phyloP scores from a whole-genome alignment of 2,329 filamentous ascomycete genomes.

The Fusarium lateritium region DNA sequence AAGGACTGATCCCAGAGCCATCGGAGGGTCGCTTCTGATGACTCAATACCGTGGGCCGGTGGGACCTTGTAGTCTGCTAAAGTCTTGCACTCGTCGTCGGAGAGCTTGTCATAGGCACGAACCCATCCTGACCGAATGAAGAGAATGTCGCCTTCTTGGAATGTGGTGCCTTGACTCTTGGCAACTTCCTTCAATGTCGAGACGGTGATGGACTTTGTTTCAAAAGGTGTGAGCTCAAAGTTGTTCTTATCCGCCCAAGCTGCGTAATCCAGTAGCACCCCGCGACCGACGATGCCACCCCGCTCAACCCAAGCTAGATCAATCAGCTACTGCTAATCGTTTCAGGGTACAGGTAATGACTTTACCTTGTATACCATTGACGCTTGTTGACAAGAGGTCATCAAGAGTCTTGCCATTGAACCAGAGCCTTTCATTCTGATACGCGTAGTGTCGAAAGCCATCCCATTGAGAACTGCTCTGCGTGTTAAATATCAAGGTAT shows the following conservation, averaged over 20 bases:
- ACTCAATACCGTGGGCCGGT: slow-evolving; percentile 61
- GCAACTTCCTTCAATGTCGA: slow-evolving; percentile 61
- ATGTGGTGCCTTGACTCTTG: slow-evolving; percentile 58
- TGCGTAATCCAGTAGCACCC: slow-evolving; percentile 67
- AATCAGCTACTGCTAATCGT: background rate
- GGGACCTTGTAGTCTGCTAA: slow-evolving; percentile 52
- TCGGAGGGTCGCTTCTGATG: slow-evolving; percentile 62
- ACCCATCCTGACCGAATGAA: slow-evolving; percentile 69
- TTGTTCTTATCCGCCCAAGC: slow-evolving; percentile 59
- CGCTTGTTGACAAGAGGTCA: slow-evolving; percentile 57
- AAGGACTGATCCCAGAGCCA: slow-evolving; percentile 73
- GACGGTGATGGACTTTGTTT: slow-evolving; percentile 60
- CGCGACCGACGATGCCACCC: slow-evolving; percentile 65
- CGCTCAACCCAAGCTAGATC: slow-evolving; percentile 29
- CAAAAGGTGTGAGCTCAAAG: slow-evolving; percentile 57
- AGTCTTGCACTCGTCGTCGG: slow-evolving; percentile 55
- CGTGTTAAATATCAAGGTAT: slow-evolving; percentile 54
- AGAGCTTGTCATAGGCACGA: slow-evolving; percentile 58
- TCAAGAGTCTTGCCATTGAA: slow-evolving; percentile 58
- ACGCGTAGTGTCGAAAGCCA: slow-evolving; percentile 57
- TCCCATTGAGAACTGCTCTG: slow-evolving; percentile 60
- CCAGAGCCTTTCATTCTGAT: slow-evolving; percentile 55
- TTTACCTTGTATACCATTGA: slow-evolving; percentile 52
- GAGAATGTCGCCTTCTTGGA: slow-evolving; percentile 68
- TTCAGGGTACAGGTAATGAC: fast-evolving